These are phyloP conservation scores for Plasmodium inui DNA, from an alignment of 169 alveolate genomes.

Conservation along the genomic window DNA sequence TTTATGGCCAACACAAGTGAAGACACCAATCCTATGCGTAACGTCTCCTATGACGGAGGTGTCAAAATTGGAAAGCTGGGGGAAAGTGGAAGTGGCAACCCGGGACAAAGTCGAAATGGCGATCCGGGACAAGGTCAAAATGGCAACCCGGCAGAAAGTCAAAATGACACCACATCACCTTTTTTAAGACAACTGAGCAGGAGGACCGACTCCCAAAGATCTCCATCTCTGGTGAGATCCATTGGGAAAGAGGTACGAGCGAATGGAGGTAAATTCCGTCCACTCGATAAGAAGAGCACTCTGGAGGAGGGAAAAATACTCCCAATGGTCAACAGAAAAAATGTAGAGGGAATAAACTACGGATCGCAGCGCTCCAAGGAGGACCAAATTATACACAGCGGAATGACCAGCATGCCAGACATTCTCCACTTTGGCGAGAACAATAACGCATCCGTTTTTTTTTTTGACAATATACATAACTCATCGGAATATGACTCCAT, in stretches of 20 bases:
- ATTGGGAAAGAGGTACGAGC: background rate
- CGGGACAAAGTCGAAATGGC: too few species aligned
- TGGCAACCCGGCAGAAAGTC: background rate
- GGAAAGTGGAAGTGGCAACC: background rate
- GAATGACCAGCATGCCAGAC: conserved; percentile 38
- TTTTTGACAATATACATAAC: conserved; percentile 51
- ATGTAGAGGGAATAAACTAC: background rate
- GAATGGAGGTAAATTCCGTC: background rate
- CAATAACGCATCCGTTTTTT: conserved; percentile 37
- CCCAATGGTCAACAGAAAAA: background rate
- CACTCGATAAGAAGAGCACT: background rate
- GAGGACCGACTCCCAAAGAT: background rate
- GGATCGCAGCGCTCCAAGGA: background rate
- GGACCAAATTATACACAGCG: conserved; percentile 29
- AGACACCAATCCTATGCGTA: background rate
- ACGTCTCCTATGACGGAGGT: background rate
- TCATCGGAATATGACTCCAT: conserved; percentile 19
- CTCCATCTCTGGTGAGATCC: background rate
- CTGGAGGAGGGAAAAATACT: background rate
- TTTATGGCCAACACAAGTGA: background rate
- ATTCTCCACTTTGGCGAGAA: conserved; percentile 9
- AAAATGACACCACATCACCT: background rate
- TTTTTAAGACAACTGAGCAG: background rate
- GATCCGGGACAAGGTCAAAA: background rate
- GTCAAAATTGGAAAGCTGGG: background rate